A percentile compares a stretch with the other conserved stretches of the same genome.
These are phyloP conservation scores for Globisporangium paddicum DNA, from an alignment of 352 stramenopile species.

Conservation along the genomic window DNA sequence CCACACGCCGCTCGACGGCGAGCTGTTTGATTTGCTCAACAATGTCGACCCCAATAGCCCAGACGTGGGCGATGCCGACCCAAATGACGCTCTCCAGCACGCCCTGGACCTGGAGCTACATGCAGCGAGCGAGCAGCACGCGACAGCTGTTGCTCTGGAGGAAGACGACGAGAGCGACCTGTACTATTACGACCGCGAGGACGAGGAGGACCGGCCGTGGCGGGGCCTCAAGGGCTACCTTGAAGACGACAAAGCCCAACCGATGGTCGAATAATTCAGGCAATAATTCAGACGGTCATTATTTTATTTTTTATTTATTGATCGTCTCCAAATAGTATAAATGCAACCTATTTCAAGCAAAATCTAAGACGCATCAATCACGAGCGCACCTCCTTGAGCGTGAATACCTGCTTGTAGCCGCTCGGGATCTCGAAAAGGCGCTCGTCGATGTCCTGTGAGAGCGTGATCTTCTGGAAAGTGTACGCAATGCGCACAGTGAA, in stretches of 20 bases:
- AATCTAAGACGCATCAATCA: too few species aligned
- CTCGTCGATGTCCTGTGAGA: conserved; percentile 43
- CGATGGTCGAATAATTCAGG: neutral
- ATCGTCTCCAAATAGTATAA: neutral
- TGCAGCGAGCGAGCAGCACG: neutral
- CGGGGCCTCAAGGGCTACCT: neutral
- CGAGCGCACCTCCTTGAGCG: conserved; percentile 44
- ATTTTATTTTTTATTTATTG: conserved; percentile 2
- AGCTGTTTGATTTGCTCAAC: conserved; percentile 1
- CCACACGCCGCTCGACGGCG: neutral
- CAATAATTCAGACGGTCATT: neutral
- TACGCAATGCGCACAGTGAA: conserved; percentile 78
- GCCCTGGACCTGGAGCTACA: neutral
- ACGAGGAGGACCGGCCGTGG: conserved; percentile 3
- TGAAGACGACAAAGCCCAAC: neutral
- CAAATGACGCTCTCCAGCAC: neutral
- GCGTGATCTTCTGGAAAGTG: conserved; percentile 69
- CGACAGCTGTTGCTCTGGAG: neutral
- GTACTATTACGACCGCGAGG: neutral
- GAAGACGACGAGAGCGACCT: conserved; percentile 8
- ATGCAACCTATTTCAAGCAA: neutral
- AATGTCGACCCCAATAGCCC: neutral
- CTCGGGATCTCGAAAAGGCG: conserved; percentile 52
- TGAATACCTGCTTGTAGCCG: conserved; percentile 51
- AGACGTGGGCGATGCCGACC: conserved; percentile 9